Base-by-base conservation (phyloP, 2,329 filamentous ascomycete genomes). In the Fusarium nodosum region DNA sequence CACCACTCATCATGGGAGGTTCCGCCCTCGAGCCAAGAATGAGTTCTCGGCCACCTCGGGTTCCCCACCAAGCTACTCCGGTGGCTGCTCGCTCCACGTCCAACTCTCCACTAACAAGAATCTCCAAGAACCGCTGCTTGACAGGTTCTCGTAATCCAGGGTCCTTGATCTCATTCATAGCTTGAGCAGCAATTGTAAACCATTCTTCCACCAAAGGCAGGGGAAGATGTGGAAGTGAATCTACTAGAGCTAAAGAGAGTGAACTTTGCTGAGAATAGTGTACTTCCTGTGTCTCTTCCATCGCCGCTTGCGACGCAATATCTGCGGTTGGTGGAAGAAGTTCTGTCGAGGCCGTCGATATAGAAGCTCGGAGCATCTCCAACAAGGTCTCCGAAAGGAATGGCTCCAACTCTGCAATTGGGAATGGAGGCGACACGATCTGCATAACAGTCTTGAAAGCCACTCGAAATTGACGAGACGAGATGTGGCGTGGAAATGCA, bases 41-140 rank as follows among this genome's bases (percentile, higher is more conserved):
- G 66, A 86, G 75, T 67, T 85, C 86, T 77, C 77, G 88, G 81
- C 80, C 87, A 9, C 86, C 86, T 36, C 79, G 79, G 15, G 84
- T 85, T 13, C 89, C 92, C 94, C 94, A 97, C 94, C 94, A 97
- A 3, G 88, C 88, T 20, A 97, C 91, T 50, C 91, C 93, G 33
- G 92, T 85, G 41, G 90, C 88, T 9, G 93, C 91, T 63, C 93
- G 86, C 76, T 97, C 92, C 26, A 97, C 90, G 79, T 97, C 94
- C 88, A 97, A 91, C 81, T 97, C 93, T 5, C 93, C 93, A 72
- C 87, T 90, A 41, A 90, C 90, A 12, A 97, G 80, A 4, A 93
- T 86, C 60, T 96, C 90, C 90, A 92, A 94, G 78, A 97, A 91
- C 51, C 93, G 84, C 67, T 88, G 85, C 75, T 90, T 89, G 38